phyloP scores from a whole-genome alignment of 306 rosid genomes.

The Quillaja saponaria region DNA sequence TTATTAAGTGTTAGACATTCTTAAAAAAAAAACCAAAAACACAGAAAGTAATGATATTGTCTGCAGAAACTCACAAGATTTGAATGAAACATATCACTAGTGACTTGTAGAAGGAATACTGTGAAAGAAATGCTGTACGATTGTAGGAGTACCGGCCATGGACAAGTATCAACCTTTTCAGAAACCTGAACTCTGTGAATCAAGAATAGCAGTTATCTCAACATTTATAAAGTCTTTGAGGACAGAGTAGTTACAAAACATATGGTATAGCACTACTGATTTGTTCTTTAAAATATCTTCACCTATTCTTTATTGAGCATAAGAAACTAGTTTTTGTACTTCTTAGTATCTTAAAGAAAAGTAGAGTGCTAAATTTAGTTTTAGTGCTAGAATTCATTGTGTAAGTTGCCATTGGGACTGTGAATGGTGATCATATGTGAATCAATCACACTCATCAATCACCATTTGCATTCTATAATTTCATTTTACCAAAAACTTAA shows the following conservation, averaged over 20 bases:
- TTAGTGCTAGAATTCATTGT: too few species aligned
- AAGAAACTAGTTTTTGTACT: too few species aligned
- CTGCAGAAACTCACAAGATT: conserved; percentile 74
- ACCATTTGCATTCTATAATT: conserved; percentile 23
- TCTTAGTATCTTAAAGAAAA: too few species aligned
- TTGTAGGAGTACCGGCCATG: conserved; percentile 99
- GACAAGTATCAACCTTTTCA: conserved; percentile 88
- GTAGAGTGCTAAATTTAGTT: too few species aligned
- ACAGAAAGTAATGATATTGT: conserved; percentile 3
- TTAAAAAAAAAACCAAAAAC: conserved; percentile 14
- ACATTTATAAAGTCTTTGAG: not conserved
- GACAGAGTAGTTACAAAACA: not conserved
- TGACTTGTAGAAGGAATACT: conserved; percentile 96
- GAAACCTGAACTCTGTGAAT: conserved; percentile 88
- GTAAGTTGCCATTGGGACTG: not conserved
- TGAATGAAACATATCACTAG: conserved; percentile 92
- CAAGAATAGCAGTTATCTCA: conserved; percentile 30
- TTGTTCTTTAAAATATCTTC: too few species aligned
- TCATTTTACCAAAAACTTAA: conserved; percentile 13
- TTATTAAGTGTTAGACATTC: conserved; percentile 3
- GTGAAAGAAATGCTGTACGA: conserved; percentile 95
- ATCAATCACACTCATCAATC: conserved; percentile 22
- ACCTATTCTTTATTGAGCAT: too few species aligned
- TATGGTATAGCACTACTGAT: not conserved
- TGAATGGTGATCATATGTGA: conserved; percentile 17